Conservation (phyloP, 1,284 basidiomycete species). For the Pseudozyma thailandica region DNA sequence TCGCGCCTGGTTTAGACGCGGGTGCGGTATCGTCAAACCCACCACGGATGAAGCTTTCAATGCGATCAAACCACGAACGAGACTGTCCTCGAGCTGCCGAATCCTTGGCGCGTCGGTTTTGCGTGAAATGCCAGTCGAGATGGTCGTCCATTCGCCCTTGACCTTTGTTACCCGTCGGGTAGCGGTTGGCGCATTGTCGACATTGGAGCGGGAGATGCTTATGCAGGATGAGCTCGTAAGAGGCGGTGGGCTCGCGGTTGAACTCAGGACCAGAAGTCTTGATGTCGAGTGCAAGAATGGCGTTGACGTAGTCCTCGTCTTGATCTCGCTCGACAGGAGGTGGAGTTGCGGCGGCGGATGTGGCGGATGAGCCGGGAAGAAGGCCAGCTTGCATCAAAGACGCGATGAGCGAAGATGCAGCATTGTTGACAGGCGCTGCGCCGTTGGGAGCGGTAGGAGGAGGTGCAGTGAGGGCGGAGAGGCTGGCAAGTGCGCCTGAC, state of each 20-base stretch:
- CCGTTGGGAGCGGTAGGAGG: conserved; percentile 5
- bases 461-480: conserved; percentile 20
- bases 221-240: conserved; percentile 56
- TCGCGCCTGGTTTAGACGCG: conserved; percentile 28
- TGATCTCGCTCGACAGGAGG: conserved; percentile 68
- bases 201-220: conserved; percentile 81
- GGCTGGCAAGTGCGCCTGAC: conserved; percentile 31
- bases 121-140: conserved; percentile 95
- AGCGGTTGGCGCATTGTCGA: conserved; percentile 92
- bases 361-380: conserved; percentile 38
- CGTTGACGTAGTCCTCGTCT: conserved; percentile 75
- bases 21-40: conserved; percentile 47
- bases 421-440: conserved; percentile 10
- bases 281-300: conserved; percentile 77
- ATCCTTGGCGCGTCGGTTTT: conserved; percentile 89
- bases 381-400: conserved; percentile 65
- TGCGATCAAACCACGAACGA: conserved; percentile 86
- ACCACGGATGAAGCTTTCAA: conserved; percentile 74
- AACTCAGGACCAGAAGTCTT: conserved; percentile 79
- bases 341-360: conserved; percentile 54
- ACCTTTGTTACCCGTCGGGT: conserved; percentile 77
- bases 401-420: conserved; percentile 54
- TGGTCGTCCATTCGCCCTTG: conserved; percentile 86
- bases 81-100: conserved; percentile 86
- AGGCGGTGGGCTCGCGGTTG: conserved; percentile 74